These are phyloP conservation scores for Diaporthe longicolla DNA, from an alignment of 2,329 filamentous ascomycete genomes.

Conservation along the genomic window DNA sequence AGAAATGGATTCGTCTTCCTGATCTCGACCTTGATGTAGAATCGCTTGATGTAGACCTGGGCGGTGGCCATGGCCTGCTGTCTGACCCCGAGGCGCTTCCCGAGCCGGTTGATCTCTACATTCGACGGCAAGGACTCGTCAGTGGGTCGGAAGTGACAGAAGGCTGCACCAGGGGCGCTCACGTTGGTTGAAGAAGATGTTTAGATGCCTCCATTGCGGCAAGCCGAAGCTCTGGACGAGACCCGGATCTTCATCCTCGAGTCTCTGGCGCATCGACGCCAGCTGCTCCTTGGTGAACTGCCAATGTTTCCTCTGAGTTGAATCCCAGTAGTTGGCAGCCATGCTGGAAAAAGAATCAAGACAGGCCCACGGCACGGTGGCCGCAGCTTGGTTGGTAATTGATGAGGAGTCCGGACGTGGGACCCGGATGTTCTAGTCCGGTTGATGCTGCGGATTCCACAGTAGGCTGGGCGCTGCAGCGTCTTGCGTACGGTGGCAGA, in stretches of 20 bases:
- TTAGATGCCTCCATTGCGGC: constrained; percentile 84
- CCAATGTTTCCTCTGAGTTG: constrained; percentile 92
- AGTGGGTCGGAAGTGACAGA: not conserved
- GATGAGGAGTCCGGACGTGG: not conserved
- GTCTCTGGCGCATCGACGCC: constrained; percentile 78
- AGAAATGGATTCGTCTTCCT: constrained; percentile 94
- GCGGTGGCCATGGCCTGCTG: constrained; percentile 96
- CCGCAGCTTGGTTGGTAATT: constrained; percentile 29
- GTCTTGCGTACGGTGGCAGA: not conserved
- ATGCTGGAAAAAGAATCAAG: constrained; percentile 62
- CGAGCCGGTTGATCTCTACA: constrained; percentile 84
- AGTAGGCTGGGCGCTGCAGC: not conserved
- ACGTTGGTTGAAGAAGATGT: constrained; percentile 95
- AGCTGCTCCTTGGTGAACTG: constrained; percentile 89
- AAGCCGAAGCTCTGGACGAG: constrained; percentile 85
- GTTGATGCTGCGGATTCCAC: not conserved
- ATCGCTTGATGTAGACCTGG: constrained; percentile 93
- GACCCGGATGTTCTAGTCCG: not conserved
- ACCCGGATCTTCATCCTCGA: constrained; percentile 82
- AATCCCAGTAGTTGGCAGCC: constrained; percentile 98
- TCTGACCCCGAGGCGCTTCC: constrained; percentile 84
- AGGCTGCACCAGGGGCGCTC: constrained; percentile 52
- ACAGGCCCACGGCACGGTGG: constrained; percentile 41
- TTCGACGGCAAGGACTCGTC: constrained; percentile 15
- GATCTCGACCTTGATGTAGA: constrained; percentile 92